Base-by-base conservation (phyloP, 106 monocot species). In the Dioscorea zingiberensis region DNA sequence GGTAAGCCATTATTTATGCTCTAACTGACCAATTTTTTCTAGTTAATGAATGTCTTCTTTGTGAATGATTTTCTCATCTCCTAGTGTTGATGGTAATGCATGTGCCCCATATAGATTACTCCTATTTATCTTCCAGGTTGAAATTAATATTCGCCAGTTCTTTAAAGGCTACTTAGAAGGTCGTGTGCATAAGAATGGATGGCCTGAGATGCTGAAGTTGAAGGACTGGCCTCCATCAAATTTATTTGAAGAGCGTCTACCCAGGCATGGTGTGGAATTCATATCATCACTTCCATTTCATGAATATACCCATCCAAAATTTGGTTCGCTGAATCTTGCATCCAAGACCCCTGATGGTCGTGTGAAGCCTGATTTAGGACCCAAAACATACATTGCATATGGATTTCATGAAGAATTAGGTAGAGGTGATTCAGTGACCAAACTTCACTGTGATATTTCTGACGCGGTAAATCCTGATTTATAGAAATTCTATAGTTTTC, bases 341-440 rank as follows among this genome's bases (percentile, higher is more conserved):
- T 32, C 72, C 15, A 71, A 66, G 19, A 13, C 72, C 14, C 78
- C 78, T 56, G 72, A 78, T 22, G 67, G 56, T n/a, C 53, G 46
- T 46, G 46, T 71, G 60, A 78, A 66, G 60, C 78, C 78, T 24
- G 78, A 72, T 32, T 27, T 78, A n/a, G 78, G 71, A 18, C 78
- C 78, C 54, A 78, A 78, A 60, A 61, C 78, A 44, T 78, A 78
- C 46, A 78, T 78, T 29, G 78, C 78, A 55, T 78, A 77, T 71
- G 77, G 77, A 16, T 47, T 60, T 64, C 25, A 3, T 29, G 66
- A 71, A 58, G 77, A 77, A 71, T 71, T 77, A 51, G 77, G 71
- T 7, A 65, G 77, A 60, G 77, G 77, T 25, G 77, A 77, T 67
- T 77, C 77, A 16, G 77, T 71, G 23, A 77, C 77, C 28, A 77